Evolutionary conservation across 257 asterid species (phyloP).

Genomic region (Solanum corneliomulleri): DNA sequence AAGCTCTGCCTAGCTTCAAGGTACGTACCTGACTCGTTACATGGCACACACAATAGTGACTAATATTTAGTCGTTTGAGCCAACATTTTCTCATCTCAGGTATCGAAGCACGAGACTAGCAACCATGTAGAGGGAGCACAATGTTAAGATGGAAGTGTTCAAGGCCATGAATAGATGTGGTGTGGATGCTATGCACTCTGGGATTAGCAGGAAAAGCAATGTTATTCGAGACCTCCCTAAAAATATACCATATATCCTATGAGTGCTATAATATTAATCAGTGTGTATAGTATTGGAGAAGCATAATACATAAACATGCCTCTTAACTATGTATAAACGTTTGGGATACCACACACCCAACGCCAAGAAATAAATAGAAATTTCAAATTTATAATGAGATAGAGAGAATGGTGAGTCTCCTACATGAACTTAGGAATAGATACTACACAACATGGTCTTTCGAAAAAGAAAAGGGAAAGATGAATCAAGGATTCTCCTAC

Average conservation of each 20-base stretch:
- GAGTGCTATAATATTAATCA: not conserved
- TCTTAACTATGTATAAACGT: not conserved
- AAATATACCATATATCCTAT: slow-evolving; percentile 25
- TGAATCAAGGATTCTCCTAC: not conserved
- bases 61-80: not conserved
- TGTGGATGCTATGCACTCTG: slow-evolving; percentile 65
- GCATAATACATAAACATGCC: not conserved
- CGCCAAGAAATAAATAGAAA: not conserved
- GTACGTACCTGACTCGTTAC: slow-evolving; percentile 15
- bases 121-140: slow-evolving; percentile 56
- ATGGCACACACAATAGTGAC: not conserved
- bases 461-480: not conserved
- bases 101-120: slow-evolving; percentile 71
- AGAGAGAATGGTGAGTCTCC: not conserved
- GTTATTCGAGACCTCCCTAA: slow-evolving; percentile 87
- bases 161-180: slow-evolving; percentile 56
- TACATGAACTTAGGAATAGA: not conserved
- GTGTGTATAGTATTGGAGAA: not conserved
- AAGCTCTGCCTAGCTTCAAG: slow-evolving; percentile 48
- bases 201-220: slow-evolving; percentile 86
- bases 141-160: slow-evolving; percentile 55
- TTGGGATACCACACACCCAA: not conserved
- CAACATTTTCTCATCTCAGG: slow-evolving; percentile 20
- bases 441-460: not conserved
- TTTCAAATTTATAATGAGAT: not conserved